Base-by-base conservation (phyloP, 345 rosid species). In the Boechera retrofracta region DNA sequence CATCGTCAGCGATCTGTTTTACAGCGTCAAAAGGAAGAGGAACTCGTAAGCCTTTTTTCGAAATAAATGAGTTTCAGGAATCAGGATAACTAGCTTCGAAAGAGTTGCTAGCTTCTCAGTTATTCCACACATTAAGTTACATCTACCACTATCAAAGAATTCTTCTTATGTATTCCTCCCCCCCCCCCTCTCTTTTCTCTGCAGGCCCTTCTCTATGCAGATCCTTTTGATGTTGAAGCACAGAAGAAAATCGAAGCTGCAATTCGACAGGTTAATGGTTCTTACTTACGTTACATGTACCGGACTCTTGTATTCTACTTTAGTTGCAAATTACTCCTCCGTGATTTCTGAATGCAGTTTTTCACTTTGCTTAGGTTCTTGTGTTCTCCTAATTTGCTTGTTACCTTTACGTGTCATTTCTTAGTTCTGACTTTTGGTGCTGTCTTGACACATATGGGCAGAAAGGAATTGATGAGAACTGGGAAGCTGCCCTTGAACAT, bases 391-490 rank as follows among this genome's bases (percentile, higher is more conserved):
- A 42, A 26, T 55, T 42, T 2, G 39, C 42, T 4, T 45, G 66
- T 44, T 53, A 62, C 21, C 38, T 28, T 44, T 53, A 1, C 3
- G 7, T 44, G 35, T 32, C 45, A 35, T 53, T 18, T 76, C 65
- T 21, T 38, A 35, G 38, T 39, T 39, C 44, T 44, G n/a, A 63
- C 7, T 33, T 13, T 63, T 38, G 67, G n/a, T 78, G 2, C 28
- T 63, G 35, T 55, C 49, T 56, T 79, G 52, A 70, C 70, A 55
- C 16, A 36, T 41, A 21, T 73, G 49, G 78, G 76, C 92, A 95
- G 99, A 92, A 90, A 89, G 99, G 99, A 73, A 95, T 95, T 74
- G 99, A 95, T 85, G 99, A 95, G 83, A 95, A 95, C 66, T 89
- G 98, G 99, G 99, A 86, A 82, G 99, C 99, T 81, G 98, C 98